A percentile compares a stretch with the other conserved stretches of the same genome.
Evolutionary conservation across 768 basidiomycete genomes (phyloP).

Genomic region (Serendipita indica): DNA sequence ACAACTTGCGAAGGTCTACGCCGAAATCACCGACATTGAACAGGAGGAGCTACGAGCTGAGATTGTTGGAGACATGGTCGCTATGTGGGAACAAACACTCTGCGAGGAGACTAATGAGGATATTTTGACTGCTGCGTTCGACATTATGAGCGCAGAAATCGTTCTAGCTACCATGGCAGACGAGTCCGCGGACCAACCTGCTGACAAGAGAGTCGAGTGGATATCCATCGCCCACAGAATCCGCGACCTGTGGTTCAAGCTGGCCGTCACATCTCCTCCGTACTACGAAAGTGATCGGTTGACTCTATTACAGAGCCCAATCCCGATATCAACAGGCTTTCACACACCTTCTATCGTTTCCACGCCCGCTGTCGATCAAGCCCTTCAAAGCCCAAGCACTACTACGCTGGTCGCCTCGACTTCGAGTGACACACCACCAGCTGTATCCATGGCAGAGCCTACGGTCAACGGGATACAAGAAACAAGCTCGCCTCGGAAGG

Average conservation of each 20-base stretch:
- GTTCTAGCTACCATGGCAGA: conserved; percentile 1
- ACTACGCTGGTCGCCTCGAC: background rate
- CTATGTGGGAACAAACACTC: background rate
- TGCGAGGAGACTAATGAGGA: background rate
- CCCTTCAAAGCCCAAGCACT: background rate
- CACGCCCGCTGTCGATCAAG: background rate
- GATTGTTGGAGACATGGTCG: background rate
- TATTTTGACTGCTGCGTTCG: background rate
- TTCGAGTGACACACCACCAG: background rate
- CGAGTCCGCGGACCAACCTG: background rate
- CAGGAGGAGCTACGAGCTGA: background rate
- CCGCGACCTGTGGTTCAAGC: background rate
- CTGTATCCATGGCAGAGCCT: background rate
- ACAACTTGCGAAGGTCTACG: background rate
- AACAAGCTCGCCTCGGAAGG: background rate
- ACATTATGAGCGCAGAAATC: background rate
- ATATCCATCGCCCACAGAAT: background rate
- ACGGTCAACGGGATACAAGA: background rate
- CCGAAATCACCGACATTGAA: background rate
- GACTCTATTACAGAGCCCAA: background rate
- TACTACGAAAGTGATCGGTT: background rate
- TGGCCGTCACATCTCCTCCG: background rate
- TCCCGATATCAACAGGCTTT: background rate
- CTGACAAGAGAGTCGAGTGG: background rate
- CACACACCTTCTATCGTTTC: background rate